Evolutionary conservation across 1,139 yeast species (phyloP), one percentile per base, ranked within the genome.

Genomic region (Pichia sp.): DNA sequence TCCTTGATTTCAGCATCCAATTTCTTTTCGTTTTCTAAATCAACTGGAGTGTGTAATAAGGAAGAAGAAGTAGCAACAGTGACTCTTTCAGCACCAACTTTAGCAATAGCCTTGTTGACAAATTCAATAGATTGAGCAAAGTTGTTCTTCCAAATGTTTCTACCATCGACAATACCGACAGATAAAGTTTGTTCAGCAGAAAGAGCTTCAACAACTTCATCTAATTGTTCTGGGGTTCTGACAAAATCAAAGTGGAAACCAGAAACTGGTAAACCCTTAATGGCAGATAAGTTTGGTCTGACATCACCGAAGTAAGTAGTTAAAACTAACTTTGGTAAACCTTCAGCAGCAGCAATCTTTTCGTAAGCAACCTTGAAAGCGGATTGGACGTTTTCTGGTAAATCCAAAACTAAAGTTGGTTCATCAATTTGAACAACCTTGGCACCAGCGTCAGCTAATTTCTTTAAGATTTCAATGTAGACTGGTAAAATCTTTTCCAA

Each of bases 141-240:
- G 75, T 92, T 85, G 68, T 95, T 84, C 80, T 92, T 92, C 98
- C 98, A 92, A 72, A 92, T 86, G 81, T 92, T 92, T 81, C 98
- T 88, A 74, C 98, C 98, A 62, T 87, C 95, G 62, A 92, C 92
- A 61, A 92, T 79, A 85, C 98, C 98, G 56, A 84, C 95, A 55
- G 97, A 90, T 65, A 92, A 77, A 55, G 76, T 71, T 76, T 92
- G 95, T 59, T 80, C 75, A 49, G 68, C 69, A 54, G 73, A 64
- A 52, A 90, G 72, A 62, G 84, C 74, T 49, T 77, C 71, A 52
- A 77, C 71, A 60, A 86, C 95, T 48, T 80, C 86, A 47, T 87
- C 92, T 56, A 92, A 81, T 78, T 92, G 98, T 69, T 85, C 95
- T 63, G 98, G 95, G 58, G 81, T 85, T 79, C 97, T 88, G 68